Evolutionary conservation across 163 green algal species (phyloP), one percentile per base, ranked within the genome.

Genomic region (Trebouxiophyceae sp.): DNA sequence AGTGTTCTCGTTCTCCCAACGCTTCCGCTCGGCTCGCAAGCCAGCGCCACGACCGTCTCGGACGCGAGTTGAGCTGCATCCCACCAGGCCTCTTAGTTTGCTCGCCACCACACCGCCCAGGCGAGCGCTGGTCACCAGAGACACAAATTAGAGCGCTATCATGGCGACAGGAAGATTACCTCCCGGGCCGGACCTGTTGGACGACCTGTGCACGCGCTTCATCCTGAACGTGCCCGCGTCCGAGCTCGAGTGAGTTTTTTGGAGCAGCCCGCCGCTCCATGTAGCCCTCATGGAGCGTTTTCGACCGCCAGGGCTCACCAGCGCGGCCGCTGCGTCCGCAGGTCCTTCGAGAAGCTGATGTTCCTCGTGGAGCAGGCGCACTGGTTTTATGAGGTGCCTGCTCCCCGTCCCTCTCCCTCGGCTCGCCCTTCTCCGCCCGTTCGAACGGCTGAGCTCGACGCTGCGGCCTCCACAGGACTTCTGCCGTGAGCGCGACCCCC

Each of bases 311-410:
- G 8, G 39, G 12, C 39, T 50, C 39, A 50, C 39, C n/a, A n/a
- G n/a, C n/a, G n/a, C 39, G 39, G 16, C 39, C 8, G 8, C 39
- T 50, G 39, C 16, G 6, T 65, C 7, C 34, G 64, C 68, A 90
- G 87, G 66, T 86, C 79, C 28, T 90, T 89, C n/a, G 87, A 96
- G 66, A 84, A 87, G 47, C 78, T 97, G 4, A 80, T 97, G 45
- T 97, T 97, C 45, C 69, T 89, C 0, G 84, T 97, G 0, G 91
- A 97, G 70, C 85, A 95, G 65, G 91, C 91, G 5, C 90, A 91
- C 81, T 97, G 91, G 91, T 94, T 93, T 57, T 97, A 97, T 63
- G 89, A 97, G 79, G 87, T 91, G 32, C 28, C 26, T 29, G n/a
- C 22, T 22, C 31, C 27, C n/a, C 12, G 16, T n/a, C 39, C 16